These are phyloP conservation scores for Apiospora sp. DNA, from an alignment of 2,329 filamentous ascomycete species.

Conservation along the genomic window DNA sequence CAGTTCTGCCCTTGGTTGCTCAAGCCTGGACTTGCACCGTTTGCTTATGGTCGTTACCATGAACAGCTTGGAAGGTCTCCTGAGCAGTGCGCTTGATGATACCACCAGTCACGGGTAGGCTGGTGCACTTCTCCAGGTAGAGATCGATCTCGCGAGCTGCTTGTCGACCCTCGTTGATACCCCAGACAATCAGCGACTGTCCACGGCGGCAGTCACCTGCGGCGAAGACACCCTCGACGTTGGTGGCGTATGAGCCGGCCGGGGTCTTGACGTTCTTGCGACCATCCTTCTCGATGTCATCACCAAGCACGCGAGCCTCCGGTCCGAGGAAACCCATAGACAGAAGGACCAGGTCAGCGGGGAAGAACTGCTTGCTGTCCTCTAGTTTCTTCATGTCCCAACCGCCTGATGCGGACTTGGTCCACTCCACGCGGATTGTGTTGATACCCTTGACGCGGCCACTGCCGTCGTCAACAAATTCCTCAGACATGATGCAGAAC, in stretches of 20 bases:
- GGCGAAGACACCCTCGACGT: slow-evolving; percentile 87
- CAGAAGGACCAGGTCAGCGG: slow-evolving; percentile 89
- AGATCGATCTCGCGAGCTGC: slow-evolving; percentile 91
- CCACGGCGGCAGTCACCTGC: slow-evolving; percentile 95
- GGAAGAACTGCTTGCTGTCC: slow-evolving; percentile 94
- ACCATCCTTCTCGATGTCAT: slow-evolving; percentile 88
- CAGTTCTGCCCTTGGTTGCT: background rate
- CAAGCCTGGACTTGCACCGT: slow-evolving; percentile 14
- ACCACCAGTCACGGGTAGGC: slow-evolving; percentile 88
- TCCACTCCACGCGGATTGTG: slow-evolving; percentile 95
- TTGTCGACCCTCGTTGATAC: slow-evolving; percentile 96
- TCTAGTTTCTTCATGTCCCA: slow-evolving; percentile 99
- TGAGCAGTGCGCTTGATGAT: slow-evolving; percentile 86
- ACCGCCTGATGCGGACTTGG: slow-evolving; percentile 84
- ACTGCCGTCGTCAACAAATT: slow-evolving; percentile 88
- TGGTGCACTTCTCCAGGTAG: slow-evolving; percentile 81
- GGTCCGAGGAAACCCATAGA: slow-evolving; percentile 98
- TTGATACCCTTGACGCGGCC: slow-evolving; percentile 96
- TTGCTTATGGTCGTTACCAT: background rate
- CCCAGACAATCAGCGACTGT: slow-evolving; percentile 96
- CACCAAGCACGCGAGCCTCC: slow-evolving; percentile 85
- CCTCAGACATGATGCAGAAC: slow-evolving; percentile 98
- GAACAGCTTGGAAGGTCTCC: slow-evolving; percentile 63
- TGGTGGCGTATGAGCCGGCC: slow-evolving; percentile 86
- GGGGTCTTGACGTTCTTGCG: slow-evolving; percentile 97